phyloP scores from a whole-genome alignment of 177 flowering plant genomes.

The Telopea speciosissima region DNA sequence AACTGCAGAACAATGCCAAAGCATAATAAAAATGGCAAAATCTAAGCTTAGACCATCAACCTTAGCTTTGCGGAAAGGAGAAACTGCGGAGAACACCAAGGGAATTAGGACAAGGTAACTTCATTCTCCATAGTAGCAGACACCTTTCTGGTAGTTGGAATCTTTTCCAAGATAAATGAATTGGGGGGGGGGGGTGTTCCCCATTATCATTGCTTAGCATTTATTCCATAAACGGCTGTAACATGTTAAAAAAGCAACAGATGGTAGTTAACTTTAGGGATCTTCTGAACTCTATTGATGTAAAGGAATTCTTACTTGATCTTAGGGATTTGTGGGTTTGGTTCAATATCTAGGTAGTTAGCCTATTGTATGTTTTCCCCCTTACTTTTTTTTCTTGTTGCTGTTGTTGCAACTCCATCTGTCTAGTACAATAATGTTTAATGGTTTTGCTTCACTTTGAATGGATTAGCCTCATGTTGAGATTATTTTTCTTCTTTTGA shows the following conservation, averaged over 20 bases:
- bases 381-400: background rate
- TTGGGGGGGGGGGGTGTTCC: background rate
- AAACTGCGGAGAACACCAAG: slow-evolving; percentile 53
- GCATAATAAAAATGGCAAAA: slow-evolving; percentile 54
- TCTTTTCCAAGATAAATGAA: background rate
- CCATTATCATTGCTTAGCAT: background rate
- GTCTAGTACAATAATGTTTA: background rate
- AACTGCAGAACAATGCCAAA: slow-evolving; percentile 59
- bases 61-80: slow-evolving; percentile 74
- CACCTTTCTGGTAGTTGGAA: background rate
- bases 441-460: too few relatives aligned
- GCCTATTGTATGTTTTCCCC: background rate
- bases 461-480: too few relatives aligned
- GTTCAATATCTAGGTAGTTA: background rate
- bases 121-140: background rate
- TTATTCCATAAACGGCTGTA: background rate
- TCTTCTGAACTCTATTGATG: background rate
- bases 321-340: too few relatives aligned
- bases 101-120: slow-evolving; percentile 82
- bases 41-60: slow-evolving; percentile 55
- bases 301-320: background rate
- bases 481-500: too few relatives aligned
- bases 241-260: too few relatives aligned
- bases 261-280: background rate
- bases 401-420: background rate